A percentile compares a stretch with the other conserved stretches of the same genome.
These are phyloP conservation scores for Stropharia rugosoannulata DNA, from an alignment of 768 basidiomycete species.

Conservation along the genomic window DNA sequence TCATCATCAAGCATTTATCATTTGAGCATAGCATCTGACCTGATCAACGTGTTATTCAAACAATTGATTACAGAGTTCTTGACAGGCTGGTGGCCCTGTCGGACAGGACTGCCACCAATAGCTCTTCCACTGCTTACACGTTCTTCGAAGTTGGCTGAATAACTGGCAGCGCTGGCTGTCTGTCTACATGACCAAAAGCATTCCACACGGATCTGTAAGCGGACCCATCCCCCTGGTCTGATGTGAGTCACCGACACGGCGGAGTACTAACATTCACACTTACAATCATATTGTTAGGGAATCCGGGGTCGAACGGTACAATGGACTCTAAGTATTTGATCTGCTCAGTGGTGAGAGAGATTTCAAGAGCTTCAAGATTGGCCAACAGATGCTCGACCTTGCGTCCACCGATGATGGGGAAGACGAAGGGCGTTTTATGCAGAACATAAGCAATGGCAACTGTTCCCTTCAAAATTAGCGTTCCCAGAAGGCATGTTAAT, in stretches of 20 bases:
- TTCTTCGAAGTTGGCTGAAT: slow-evolving; percentile 4
- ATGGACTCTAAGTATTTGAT: slow-evolving; percentile 43
- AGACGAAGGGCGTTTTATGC: slow-evolving; percentile 52
- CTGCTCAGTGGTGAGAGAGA: slow-evolving; percentile 43
- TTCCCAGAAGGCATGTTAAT: no score
- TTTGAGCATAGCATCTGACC: no score
- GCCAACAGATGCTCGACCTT: slow-evolving; percentile 50
- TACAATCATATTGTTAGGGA: slow-evolving; percentile 36
- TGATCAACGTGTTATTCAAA: no score
- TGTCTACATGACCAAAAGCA: slow-evolving; percentile 10
- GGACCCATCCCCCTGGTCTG: slow-evolving; percentile 10
- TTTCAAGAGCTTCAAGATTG: slow-evolving; percentile 50
- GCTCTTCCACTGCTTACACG: no score
- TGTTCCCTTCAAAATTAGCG: slow-evolving; percentile 8
- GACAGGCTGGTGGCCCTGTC: no score
- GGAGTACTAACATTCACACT: slow-evolving; percentile 6
- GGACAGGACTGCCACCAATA: no score
- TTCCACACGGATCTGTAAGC: slow-evolving; percentile 12
- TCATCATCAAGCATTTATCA: no score
- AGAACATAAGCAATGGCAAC: slow-evolving; percentile 56
- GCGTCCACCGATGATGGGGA: slow-evolving; percentile 51
- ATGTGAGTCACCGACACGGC: no score
- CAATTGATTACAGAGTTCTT: no score
- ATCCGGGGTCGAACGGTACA: slow-evolving; percentile 45
- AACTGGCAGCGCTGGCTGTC: slow-evolving; percentile 10